These are phyloP conservation scores for Microbotryum saponariae DNA, from an alignment of 1,284 basidiomycete genomes.

Conservation along the genomic window DNA sequence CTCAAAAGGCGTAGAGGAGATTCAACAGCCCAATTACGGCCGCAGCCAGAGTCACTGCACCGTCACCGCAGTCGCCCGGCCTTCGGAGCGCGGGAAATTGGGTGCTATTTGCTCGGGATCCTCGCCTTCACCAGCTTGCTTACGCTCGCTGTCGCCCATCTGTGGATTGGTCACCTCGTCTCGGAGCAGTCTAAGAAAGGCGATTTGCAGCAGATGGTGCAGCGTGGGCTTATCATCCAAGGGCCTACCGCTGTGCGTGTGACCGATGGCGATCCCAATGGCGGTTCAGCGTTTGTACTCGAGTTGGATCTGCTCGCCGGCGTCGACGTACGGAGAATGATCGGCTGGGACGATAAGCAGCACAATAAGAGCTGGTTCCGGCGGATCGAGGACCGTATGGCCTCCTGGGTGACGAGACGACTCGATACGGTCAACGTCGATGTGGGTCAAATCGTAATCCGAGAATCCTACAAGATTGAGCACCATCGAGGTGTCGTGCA, in stretches of 20 bases:
- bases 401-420: constrained; percentile 23
- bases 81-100: background rate
- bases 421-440: constrained; percentile 17
- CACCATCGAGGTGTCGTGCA: background rate
- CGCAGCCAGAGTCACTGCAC: background rate
- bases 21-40: background rate
- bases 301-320: constrained; percentile 30
- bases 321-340: constrained; percentile 25
- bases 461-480: background rate
- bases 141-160: constrained; percentile 24
- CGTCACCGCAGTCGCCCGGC: background rate
- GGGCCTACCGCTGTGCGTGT: constrained; percentile 29
- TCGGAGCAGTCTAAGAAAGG: constrained; percentile 25
- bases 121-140: constrained; percentile 16
- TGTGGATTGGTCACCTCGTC: constrained; percentile 33
- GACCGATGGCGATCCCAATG: constrained; percentile 4
- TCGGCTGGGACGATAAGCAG: constrained; percentile 31
- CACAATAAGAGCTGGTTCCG: constrained; percentile 8
- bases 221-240: constrained; percentile 20
- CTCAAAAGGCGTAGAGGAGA: background rate
- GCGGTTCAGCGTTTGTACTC: constrained; percentile 7
- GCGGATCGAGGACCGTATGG: constrained; percentile 19
- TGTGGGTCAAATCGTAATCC: constrained; percentile 15
- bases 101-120: constrained; percentile 16
- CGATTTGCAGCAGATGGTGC: constrained; percentile 19